phyloP scores from a whole-genome alignment of 345 rosid genomes.

The Eucalyptus regnans region DNA sequence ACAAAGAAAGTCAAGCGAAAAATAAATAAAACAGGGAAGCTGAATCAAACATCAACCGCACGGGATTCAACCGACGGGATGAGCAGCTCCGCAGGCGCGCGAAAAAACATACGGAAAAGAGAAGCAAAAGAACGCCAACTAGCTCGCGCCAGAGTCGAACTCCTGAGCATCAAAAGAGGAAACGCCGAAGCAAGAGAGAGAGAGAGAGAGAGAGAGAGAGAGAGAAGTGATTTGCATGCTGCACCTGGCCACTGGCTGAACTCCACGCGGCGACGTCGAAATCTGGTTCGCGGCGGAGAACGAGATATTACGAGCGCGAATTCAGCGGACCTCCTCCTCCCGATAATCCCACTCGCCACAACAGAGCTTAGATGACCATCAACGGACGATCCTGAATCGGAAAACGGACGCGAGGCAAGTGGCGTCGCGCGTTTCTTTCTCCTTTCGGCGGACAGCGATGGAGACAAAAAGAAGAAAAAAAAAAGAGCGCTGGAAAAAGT shows the following conservation, averaged over 20 bases:
- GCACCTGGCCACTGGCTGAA: background rate
- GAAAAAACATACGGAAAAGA: background rate
- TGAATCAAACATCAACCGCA: background rate
- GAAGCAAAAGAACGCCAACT: background rate
- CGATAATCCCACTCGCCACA: background rate
- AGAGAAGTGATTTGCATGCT: background rate
- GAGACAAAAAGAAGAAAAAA: background rate
- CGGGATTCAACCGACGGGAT: background rate
- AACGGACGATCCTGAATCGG: slow-evolving; percentile 11
- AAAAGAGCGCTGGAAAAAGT: rapidly evolving
- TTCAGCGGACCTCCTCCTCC: background rate
- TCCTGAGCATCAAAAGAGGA: background rate
- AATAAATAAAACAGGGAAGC: background rate
- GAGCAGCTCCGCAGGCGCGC: background rate
- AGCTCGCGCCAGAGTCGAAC: background rate
- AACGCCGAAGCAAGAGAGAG: background rate
- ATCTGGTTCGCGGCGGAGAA: background rate
- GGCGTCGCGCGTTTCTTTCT: background rate
- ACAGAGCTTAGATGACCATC: slow-evolving; percentile 53
- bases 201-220: background rate
- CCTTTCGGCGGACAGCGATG: background rate
- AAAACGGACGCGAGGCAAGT: background rate
- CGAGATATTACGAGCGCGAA: background rate
- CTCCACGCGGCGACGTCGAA: background rate
- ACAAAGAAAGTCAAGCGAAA: background rate